A percentile compares a stretch with the other conserved stretches of the same genome.
Evolutionary conservation across 768 basidiomycete species (phyloP).

Genomic region (Mycena capillaripes): DNA sequence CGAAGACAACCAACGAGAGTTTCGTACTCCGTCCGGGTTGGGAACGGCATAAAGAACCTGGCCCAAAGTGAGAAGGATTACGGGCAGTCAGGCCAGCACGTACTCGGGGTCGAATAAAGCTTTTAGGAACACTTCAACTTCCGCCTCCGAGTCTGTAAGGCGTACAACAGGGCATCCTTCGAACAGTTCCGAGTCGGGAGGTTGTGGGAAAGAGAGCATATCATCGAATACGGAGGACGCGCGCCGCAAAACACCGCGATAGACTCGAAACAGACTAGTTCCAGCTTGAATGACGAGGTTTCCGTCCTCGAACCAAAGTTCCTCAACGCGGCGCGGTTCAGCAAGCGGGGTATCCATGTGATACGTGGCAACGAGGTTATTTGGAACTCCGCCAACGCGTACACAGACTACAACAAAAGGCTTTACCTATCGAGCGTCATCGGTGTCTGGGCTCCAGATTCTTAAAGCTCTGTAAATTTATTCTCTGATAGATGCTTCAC

Average conservation of each 20-base stretch:
- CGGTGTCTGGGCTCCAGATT: no score
- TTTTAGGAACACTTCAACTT: not conserved
- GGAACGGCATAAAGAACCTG: slow-evolving; percentile 9
- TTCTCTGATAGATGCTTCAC: not conserved
- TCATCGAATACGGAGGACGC: not conserved
- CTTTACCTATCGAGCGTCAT: no score
- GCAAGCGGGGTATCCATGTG: not conserved
- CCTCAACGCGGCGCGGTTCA: not conserved
- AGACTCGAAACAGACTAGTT: not conserved
- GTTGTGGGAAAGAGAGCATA: not conserved
- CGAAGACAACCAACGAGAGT: not conserved
- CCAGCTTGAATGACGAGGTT: not conserved
- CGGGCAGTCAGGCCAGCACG: not conserved
- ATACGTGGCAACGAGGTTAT: not conserved
- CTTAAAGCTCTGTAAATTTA: no score
- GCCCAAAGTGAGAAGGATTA: not conserved
- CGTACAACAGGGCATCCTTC: slow-evolving; percentile 2
- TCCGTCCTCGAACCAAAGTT: not conserved
- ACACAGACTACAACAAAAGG: not conserved
- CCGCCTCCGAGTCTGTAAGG: not conserved
- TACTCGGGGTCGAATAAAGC: not conserved
- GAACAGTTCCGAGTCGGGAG: not conserved
- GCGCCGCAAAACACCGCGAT: not conserved
- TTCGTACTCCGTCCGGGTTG: not conserved
- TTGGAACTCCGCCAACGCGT: slow-evolving; percentile 4